Evolutionary conservation across 345 rosid genomes (phyloP).

Genomic region (Arabidopsis suecica): DNA sequence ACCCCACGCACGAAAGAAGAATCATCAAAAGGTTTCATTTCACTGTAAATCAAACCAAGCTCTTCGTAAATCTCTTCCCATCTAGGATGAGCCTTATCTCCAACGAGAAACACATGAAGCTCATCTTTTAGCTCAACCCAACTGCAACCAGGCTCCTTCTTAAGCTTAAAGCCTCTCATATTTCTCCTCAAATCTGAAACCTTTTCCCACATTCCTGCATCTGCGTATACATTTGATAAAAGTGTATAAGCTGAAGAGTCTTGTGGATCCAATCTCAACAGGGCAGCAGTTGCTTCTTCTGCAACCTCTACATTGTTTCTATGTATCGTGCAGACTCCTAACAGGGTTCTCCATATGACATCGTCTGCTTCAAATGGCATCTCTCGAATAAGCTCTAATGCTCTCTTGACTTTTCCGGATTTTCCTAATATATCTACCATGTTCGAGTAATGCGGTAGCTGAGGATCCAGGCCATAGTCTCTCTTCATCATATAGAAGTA

Average conservation of each 20-base stretch:
- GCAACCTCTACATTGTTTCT: slow-evolving; percentile 76
- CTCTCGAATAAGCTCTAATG: slow-evolving; percentile 59
- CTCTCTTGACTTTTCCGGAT: slow-evolving; percentile 65
- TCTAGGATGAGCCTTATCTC: slow-evolving; percentile 73
- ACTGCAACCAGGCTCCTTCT: slow-evolving; percentile 96
- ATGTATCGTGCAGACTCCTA: slow-evolving; percentile 73
- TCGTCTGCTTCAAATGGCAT: slow-evolving; percentile 89
- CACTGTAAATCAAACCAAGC: slow-evolving; percentile 59
- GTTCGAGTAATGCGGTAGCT: slow-evolving; percentile 82
- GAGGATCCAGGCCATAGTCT: slow-evolving; percentile 69
- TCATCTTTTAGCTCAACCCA: slow-evolving; percentile 89
- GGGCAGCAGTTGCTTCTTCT: slow-evolving; percentile 61
- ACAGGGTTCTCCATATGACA: slow-evolving; percentile 84
- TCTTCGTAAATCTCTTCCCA: slow-evolving; percentile 62
- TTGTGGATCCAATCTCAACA: slow-evolving; percentile 71
- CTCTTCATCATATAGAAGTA: slow-evolving; percentile 72
- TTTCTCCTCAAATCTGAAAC: slow-evolving; percentile 68
- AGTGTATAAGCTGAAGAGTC: slow-evolving; percentile 85
- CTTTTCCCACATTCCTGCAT: slow-evolving; percentile 87
- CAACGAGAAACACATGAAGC: slow-evolving; percentile 71
- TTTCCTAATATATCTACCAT: slow-evolving; percentile 93
- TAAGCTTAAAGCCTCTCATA: slow-evolving; percentile 68
- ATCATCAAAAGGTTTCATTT: slow-evolving; percentile 55
- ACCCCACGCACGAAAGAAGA: slow-evolving; percentile 21
- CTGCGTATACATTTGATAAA: slow-evolving; percentile 82